Evolutionary conservation across 768 basidiomycete genomes (phyloP), one percentile per base, ranked within the genome.

Genomic region (Suillus ampliporus): DNA sequence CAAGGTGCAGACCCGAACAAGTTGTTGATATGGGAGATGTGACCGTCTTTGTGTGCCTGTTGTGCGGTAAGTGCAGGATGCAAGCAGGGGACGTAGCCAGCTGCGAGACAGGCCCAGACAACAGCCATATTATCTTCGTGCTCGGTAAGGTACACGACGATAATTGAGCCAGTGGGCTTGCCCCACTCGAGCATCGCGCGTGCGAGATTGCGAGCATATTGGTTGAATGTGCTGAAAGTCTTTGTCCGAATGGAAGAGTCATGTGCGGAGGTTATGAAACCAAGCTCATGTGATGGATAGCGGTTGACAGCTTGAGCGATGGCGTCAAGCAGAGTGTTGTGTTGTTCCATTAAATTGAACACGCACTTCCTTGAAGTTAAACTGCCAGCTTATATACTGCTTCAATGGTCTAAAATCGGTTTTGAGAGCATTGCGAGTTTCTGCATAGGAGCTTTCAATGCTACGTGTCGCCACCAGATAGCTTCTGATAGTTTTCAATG

Each of bases 61-160:
- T 75, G 72, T 37, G 75, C 74, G 46, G 73, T 76, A 52, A 76
- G 58, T 1, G 75, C 68, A 28, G 74, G 75, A 43, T 75, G 73
- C 56, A 75, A 63, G 62, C 74, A 75, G n/a, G 75, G 74, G 1
- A 75, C 61, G 54, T 65, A 70, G n/a, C 74, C 74, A 8, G 73
- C 75, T 17, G 76, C 61, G 2, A 75, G 58, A 57, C 71, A 75
- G 0, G 74, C 73, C 74, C 74, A 76, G 21, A 75, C 58, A 6
- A 74, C 68, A 2, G 62, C 66, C 74, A 76, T 75, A 58, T 74
- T 75, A 43, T 75, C 75, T 54, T 75, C 70, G 35, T 75, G 74
- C 44, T 75, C 73, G 1, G 70, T 74, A 21, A 75, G 63, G 58
- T 75, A 75, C 0, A 75, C 63, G 8, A 74, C 64, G 3, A 76